Evolutionary conservation across 306 rosid genomes (phyloP), one percentile per base, ranked within the genome.

Genomic region (Medicago lupulina): DNA sequence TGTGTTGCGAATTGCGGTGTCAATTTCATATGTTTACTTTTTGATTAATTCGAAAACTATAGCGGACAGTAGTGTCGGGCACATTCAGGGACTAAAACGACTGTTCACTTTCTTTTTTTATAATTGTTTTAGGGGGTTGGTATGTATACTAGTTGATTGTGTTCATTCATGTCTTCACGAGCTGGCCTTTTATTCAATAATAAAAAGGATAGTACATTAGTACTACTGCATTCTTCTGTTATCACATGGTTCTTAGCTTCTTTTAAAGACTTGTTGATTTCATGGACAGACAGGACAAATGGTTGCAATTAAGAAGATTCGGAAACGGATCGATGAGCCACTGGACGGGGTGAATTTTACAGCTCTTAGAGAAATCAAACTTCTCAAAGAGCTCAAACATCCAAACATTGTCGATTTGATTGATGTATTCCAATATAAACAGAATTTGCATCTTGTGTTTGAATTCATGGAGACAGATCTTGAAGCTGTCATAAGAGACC

Each of bases 381-480:
- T 93, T 10, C 93, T 93, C 18, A 91, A 93, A 80, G 98, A 93
- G 86, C 89, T 93, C 51, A 93, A 91, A 66, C 82, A 84, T 84
- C 90, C 97, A 8, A 88, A 88, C 67, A 91, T 93, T 21, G 89
- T 93, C 73, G 96, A 93, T 86, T 85, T 93, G 76, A 93, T 81
- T 60, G 98, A 93, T 60, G 93, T 97, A 0, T 93, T 93, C 85
- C 96, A 93, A 0, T 97, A 91, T 74, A 91, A 93, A 73, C 96
- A 85, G 47, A 91, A 93, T 82, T 84, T 93, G 93, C 98, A 93
- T 80, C 98, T 93, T 28, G 98, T 93, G 51, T 93, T 93, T 72
- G 97, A 93, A 60, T 93, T 91, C 86, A 93, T 93, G 98, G 98
- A 93, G 86, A 93, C 97, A 4, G 98, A 93, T 84, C 97, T 93